Evolutionary conservation across 23 red algal species (phyloP).

Genomic region (Gracilaria caudata): DNA sequence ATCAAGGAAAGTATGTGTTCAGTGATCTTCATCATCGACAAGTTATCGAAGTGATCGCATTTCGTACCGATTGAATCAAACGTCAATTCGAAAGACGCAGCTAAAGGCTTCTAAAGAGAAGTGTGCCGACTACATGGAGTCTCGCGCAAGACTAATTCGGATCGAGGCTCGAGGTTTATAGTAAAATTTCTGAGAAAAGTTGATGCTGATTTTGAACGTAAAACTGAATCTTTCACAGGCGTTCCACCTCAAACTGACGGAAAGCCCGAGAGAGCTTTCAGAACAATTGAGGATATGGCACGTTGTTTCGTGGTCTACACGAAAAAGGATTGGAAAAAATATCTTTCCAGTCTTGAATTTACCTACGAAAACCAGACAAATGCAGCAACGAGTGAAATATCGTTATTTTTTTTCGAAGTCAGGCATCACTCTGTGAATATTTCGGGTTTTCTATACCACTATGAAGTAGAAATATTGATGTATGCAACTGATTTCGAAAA

Average conservation of each 20-base stretch:
- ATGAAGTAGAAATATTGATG: no score
- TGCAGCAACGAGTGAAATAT: conserved; percentile 33
- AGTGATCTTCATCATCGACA: conserved; percentile 28
- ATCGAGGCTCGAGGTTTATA: conserved; percentile 37
- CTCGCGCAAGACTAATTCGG: conserved; percentile 24
- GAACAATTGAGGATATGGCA: conserved; percentile 37
- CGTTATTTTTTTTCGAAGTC: no score
- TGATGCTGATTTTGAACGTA: conserved; percentile 15
- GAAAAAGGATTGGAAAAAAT: conserved; percentile 30
- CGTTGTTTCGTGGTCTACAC: conserved; percentile 24
- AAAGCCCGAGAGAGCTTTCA: conserved; percentile 35
- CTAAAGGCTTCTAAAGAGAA: conserved; percentile 17
- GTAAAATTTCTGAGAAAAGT: conserved; percentile 11
- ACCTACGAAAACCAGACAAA: conserved; percentile 26
- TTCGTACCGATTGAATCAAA: conserved; percentile 7
- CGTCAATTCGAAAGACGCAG: conserved; percentile 31
- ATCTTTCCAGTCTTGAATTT: conserved; percentile 39
- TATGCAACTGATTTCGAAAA: no score
- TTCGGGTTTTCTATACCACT: no score
- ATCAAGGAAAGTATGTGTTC: conserved; percentile 17
- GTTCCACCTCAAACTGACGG: conserved; percentile 52
- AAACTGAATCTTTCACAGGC: conserved; percentile 32
- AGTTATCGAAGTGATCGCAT: conserved; percentile 26
- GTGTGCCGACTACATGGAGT: conserved; percentile 22
- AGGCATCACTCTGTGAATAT: no score